A percentile compares a stretch with the other conserved stretches of the same genome.
Conservation (phyloP, 345 rosid species). For the Eutrema yunnanense region DNA sequence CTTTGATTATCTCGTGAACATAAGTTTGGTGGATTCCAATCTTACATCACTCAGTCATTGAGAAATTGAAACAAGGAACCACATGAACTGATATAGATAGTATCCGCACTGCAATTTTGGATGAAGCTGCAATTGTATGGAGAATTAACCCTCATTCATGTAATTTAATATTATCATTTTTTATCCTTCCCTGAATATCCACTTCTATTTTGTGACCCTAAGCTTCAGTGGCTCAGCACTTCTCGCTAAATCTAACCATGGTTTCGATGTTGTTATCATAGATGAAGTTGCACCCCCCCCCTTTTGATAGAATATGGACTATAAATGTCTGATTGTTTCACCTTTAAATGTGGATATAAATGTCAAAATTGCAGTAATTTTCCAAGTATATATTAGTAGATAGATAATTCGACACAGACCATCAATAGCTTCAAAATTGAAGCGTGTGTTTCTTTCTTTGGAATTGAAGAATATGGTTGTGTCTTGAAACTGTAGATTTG, state of each 20-base stretch:
- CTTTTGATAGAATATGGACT: background rate
- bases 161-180: background rate
- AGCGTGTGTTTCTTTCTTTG: no score
- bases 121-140: slow-evolving; percentile 84
- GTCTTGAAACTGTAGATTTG: slow-evolving; percentile 1
- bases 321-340: background rate
- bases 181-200: background rate
- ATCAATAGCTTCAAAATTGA: no score
- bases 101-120: slow-evolving; percentile 71
- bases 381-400: no score
- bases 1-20: no score
- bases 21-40: no score
- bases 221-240: slow-evolving; percentile 90
- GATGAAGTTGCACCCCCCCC: slow-evolving; percentile 98
- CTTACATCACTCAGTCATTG: no score
- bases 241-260: slow-evolving; percentile 55
- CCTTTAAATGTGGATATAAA: background rate
- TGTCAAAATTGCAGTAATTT: no score
- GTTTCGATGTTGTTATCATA: slow-evolving; percentile 92
- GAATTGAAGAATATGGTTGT: no score
- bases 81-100: no score
- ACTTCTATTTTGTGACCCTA: slow-evolving; percentile 46
- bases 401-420: no score
- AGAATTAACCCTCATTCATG: slow-evolving; percentile 12
- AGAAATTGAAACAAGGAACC: no score